A percentile compares a stretch with the other conserved stretches of the same genome.
Evolutionary conservation across 805 yeast genomes (phyloP).

Genomic region (Isabelozyma heimii): DNA sequence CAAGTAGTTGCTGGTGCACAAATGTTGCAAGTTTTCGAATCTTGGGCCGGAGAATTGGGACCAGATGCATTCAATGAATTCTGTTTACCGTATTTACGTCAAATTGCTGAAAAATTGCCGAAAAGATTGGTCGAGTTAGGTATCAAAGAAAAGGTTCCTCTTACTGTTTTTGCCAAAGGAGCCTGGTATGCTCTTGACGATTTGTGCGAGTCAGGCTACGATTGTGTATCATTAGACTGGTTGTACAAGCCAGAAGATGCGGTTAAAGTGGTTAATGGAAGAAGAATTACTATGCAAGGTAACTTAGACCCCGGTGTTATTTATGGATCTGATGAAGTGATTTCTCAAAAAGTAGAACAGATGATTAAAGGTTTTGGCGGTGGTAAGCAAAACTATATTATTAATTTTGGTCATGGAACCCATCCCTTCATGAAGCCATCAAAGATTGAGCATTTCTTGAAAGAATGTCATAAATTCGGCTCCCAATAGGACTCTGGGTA

Average conservation of each 20-base stretch:
- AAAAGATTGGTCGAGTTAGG: slow-evolving; percentile 69
- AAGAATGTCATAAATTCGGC: slow-evolving; percentile 85
- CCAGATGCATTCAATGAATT: slow-evolving; percentile 86
- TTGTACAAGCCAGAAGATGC: slow-evolving; percentile 82
- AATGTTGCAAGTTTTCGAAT: slow-evolving; percentile 93
- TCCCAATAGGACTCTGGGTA: background rate
- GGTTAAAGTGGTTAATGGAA: slow-evolving; percentile 63
- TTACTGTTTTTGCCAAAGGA: slow-evolving; percentile 91
- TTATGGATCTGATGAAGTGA: slow-evolving; percentile 83
- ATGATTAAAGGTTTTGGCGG: slow-evolving; percentile 95
- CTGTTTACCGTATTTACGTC: slow-evolving; percentile 81
- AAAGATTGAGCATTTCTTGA: slow-evolving; percentile 75
- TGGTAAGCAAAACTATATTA: slow-evolving; percentile 85
- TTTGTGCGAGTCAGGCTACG: slow-evolving; percentile 76
- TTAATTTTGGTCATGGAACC: slow-evolving; percentile 97
- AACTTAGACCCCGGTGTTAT: slow-evolving; percentile 94
- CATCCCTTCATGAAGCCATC: slow-evolving; percentile 98
- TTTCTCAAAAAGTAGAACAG: slow-evolving; percentile 73
- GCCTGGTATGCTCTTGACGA: slow-evolving; percentile 96
- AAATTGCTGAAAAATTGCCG: slow-evolving; percentile 71
- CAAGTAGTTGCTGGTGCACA: slow-evolving; percentile 98
- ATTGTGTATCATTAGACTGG: slow-evolving; percentile 94
- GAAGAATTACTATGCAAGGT: slow-evolving; percentile 86
- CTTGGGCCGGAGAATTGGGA: slow-evolving; percentile 97
- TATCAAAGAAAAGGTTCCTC: slow-evolving; percentile 67